Percentiles rank a stretch among this genome's conserved stretches.
Evolutionary conservation across 768 basidiomycete genomes (phyloP).

Genomic region (Boletus insuetus): DNA sequence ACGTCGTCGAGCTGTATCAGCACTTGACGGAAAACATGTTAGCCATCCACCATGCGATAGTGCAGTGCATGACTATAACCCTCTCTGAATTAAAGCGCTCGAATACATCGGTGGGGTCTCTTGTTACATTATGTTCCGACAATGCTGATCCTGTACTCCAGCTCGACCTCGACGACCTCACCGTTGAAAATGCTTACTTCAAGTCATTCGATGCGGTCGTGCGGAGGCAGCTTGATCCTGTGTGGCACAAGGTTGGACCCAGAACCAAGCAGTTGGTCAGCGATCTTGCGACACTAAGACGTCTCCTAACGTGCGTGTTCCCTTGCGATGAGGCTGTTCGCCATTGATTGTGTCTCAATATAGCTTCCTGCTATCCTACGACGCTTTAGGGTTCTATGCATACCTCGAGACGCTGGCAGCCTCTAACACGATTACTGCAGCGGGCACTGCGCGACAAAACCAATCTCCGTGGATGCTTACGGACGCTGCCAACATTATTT

Average conservation of each 20-base stretch:
- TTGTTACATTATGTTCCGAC: not conserved
- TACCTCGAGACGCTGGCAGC: conserved; percentile 87
- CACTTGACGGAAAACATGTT: conserved; percentile 81
- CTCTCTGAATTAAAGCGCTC: conserved; percentile 87
- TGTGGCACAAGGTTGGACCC: conserved; percentile 96
- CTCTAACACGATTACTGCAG: conserved; percentile 48
- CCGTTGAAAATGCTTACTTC: conserved; percentile 91
- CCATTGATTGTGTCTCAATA: not conserved
- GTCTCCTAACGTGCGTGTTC: conserved; percentile 67
- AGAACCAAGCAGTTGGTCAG: conserved; percentile 88
- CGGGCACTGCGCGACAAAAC: conserved; percentile 59
- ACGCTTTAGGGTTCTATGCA: conserved; percentile 84
- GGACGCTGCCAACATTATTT: conserved; percentile 86
- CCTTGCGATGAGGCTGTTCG: not conserved
- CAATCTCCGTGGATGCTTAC: conserved; percentile 90
- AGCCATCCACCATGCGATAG: conserved; percentile 89
- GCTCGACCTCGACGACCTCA: conserved; percentile 93
- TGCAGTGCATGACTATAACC: conserved; percentile 92
- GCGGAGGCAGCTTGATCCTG: conserved; percentile 82
- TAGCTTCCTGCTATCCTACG: conserved; percentile 81
- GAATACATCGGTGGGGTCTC: conserved; percentile 56
- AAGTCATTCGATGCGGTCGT: conserved; percentile 88
- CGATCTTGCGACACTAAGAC: conserved; percentile 82
- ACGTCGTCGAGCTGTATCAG: conserved; percentile 90
- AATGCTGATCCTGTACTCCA: conserved; percentile 29